Percentiles rank a stretch among this genome's conserved stretches.
Conservation (phyloP, 2,329 filamentous ascomycete genomes). For the Epichloe glyceriae region DNA sequence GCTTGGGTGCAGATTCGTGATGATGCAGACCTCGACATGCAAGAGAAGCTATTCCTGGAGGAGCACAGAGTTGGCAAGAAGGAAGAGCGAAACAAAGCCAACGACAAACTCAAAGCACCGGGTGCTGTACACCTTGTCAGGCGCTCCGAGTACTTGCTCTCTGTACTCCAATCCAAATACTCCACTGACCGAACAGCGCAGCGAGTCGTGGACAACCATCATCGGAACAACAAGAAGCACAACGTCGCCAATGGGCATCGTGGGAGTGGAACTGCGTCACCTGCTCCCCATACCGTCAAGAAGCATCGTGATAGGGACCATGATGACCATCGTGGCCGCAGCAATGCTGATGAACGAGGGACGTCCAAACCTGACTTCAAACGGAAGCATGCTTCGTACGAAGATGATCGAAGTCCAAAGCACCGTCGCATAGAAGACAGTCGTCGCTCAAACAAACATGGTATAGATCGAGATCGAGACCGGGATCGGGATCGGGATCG, state of each 20-base stretch:
- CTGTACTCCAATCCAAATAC: slow-evolving; percentile 81
- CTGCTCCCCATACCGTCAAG: slow-evolving; percentile 39
- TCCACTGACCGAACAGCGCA: slow-evolving; percentile 63
- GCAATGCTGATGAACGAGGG: slow-evolving; percentile 36
- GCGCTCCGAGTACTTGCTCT: slow-evolving; percentile 85
- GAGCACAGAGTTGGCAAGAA: slow-evolving; percentile 98
- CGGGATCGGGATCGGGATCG: slow-evolving; percentile 7
- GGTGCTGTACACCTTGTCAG: slow-evolving; percentile 96
- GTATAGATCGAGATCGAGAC: slow-evolving; percentile 23
- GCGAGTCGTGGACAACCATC: slow-evolving; percentile 78
- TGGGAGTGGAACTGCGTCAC: slow-evolving; percentile 56
- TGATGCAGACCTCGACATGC: slow-evolving; percentile 71
- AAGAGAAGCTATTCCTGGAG: slow-evolving; percentile 88
- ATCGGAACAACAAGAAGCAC: slow-evolving; percentile 82
- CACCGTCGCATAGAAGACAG: slow-evolving; percentile 28
- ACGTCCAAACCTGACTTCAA: slow-evolving; percentile 43
- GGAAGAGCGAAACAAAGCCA: slow-evolving; percentile 70
- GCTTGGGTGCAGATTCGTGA: slow-evolving; percentile 93
- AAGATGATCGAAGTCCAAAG: slow-evolving; percentile 31
- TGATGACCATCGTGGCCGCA: slow-evolving; percentile 38
- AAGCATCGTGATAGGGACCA: slow-evolving; percentile 36
- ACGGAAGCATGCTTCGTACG: slow-evolving; percentile 43
- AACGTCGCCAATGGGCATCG: slow-evolving; percentile 45
- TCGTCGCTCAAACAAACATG: slow-evolving; percentile 24
- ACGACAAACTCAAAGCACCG: slow-evolving; percentile 75